Evolutionary conservation across 306 rosid species (phyloP).

Genomic region (Mucuna pruriens): DNA sequence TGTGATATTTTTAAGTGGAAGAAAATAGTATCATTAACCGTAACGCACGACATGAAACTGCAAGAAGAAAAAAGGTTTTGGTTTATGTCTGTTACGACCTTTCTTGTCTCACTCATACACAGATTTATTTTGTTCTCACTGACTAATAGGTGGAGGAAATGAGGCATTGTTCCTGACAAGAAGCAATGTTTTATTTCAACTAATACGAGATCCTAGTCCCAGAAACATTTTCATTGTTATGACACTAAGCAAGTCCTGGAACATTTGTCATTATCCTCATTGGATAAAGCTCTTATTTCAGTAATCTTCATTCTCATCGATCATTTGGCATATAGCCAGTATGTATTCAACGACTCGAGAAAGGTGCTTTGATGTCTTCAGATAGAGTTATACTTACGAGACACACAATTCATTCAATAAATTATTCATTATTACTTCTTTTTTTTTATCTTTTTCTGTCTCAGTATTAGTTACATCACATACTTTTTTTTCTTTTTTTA

Average conservation of each 20-base stretch:
- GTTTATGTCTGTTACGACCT: neutral
- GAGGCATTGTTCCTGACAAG: neutral
- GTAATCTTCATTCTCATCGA: neutral
- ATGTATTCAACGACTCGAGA: neutral
- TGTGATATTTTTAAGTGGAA: conserved; percentile 75
- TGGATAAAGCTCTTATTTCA: neutral
- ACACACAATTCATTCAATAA: too few species aligned
- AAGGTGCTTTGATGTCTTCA: neutral
- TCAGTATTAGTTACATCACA: too few species aligned
- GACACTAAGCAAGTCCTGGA: neutral
- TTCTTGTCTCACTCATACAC: neutral
- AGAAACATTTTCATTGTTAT: neutral
- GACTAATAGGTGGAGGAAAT: neutral
- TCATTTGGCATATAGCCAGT: neutral
- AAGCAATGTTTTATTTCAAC: conserved; percentile 14
- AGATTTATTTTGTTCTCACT: neutral
- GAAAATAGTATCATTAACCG: conserved; percentile 37
- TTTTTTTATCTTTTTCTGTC: too few species aligned
- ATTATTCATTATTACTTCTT: too few species aligned
- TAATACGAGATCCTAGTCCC: neutral
- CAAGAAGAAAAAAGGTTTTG: conserved; percentile 14
- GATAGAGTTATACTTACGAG: too few species aligned
- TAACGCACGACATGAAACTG: conserved; percentile 18
- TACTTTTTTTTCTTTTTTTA: too few species aligned
- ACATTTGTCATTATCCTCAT: neutral